phyloP scores from a whole-genome alignment of 2,329 filamentous ascomycete genomes.

The Nemania serpens region DNA sequence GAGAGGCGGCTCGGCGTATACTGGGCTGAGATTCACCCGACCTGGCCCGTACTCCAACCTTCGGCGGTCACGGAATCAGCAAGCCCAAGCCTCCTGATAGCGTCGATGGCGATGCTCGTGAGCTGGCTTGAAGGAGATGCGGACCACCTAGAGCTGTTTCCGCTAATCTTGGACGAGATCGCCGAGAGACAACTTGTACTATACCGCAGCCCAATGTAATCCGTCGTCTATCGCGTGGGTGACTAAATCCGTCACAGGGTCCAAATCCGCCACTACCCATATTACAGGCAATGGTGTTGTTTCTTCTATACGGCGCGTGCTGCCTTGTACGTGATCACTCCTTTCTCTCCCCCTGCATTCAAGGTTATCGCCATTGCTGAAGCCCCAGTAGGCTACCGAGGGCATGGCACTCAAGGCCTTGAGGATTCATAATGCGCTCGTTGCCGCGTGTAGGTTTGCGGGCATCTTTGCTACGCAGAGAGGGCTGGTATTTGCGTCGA shows the following conservation, averaged over 20 bases:
- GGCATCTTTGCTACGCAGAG: constrained; percentile 31
- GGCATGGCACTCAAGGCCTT: constrained; percentile 32
- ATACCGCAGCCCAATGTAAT: neutral
- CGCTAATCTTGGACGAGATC: constrained; percentile 30
- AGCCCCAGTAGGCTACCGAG: constrained; percentile 23
- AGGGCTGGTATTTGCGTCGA: constrained; percentile 17
- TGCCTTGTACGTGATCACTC: constrained; percentile 26
- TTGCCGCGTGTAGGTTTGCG: constrained; percentile 32
- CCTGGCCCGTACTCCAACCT: constrained; percentile 32
- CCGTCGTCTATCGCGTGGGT: neutral
- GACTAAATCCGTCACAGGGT: constrained; percentile 16
- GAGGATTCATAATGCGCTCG: constrained; percentile 28
- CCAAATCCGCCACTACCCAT: constrained; percentile 23
- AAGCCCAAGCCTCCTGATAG: constrained; percentile 25
- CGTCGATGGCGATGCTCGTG: constrained; percentile 31
- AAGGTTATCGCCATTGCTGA: neutral
- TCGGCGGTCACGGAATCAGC: constrained; percentile 18
- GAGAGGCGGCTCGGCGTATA: constrained; percentile 28
- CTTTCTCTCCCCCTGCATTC: neutral
- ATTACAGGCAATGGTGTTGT: constrained; percentile 31
- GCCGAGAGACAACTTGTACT: constrained; percentile 30
- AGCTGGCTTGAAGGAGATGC: constrained; percentile 33
- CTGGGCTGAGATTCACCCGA: constrained; percentile 30
- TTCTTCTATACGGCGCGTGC: constrained; percentile 29
- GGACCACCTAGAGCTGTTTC: constrained; percentile 29